phyloP scores from a whole-genome alignment of 2,329 filamentous ascomycete species.

The Alternaria hordeiaustralica region DNA sequence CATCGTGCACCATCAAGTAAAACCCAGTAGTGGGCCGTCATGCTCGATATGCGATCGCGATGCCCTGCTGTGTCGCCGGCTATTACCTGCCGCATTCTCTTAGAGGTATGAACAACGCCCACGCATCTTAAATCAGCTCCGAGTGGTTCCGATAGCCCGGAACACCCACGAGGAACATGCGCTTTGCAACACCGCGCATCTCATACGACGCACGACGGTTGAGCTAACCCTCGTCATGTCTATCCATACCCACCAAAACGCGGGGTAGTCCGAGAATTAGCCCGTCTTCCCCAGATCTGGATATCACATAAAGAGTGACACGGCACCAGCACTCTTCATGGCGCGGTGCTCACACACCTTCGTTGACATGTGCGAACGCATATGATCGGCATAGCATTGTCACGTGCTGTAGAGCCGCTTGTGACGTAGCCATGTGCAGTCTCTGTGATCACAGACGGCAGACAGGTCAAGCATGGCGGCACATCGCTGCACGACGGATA shows the following conservation, averaged over 20 bases:
- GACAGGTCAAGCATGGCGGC: neutral
- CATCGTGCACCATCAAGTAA: neutral
- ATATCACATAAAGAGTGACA: neutral
- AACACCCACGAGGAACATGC: neutral
- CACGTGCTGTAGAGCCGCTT: neutral
- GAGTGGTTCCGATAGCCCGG: neutral
- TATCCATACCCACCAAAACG: constrained; percentile 3
- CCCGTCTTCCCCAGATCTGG: neutral
- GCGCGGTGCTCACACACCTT: neutral
- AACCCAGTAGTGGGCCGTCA: neutral
- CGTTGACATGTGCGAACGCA: constrained; percentile 4
- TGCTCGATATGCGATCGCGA: neutral
- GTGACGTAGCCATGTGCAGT: neutral
- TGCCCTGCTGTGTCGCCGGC: neutral
- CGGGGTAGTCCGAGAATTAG: constrained; percentile 11
- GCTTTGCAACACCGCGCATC: neutral
- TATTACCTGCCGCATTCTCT: neutral
- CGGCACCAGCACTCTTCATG: neutral
- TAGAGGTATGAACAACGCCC: neutral
- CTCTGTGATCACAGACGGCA: neutral
- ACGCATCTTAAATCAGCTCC: neutral
- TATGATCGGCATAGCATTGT: neutral
- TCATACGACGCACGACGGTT: neutral
- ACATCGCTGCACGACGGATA: neutral
- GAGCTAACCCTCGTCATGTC: constrained; percentile 1